phyloP scores from a whole-genome alignment of 2,329 filamentous ascomycete species.

The Neobulgaria alba region DNA sequence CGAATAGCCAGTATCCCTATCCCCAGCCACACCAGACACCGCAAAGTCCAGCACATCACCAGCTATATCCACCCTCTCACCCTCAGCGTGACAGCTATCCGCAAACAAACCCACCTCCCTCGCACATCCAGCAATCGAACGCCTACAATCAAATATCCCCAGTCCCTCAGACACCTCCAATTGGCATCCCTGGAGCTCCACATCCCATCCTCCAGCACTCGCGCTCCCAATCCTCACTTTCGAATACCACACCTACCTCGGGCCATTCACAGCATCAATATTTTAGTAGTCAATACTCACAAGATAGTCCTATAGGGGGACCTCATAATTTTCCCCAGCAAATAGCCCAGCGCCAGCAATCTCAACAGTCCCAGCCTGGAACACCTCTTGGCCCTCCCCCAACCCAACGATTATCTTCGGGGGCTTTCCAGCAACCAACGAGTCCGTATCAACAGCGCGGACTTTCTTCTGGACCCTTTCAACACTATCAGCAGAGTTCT shows the following conservation, averaged over 20 bases:
- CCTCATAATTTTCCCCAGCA: slow-evolving; percentile 19
- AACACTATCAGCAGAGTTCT: slow-evolving; percentile 26
- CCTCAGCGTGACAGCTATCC: slow-evolving; percentile 26
- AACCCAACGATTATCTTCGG: slow-evolving; percentile 37
- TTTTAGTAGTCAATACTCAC: slow-evolving; percentile 37
- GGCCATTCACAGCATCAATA: slow-evolving; percentile 50
- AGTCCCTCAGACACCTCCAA: slow-evolving; percentile 27
- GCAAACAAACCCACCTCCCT: slow-evolving; percentile 17
- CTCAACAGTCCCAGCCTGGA: slow-evolving; percentile 24
- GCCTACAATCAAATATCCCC: slow-evolving; percentile 24
- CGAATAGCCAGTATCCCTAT: slow-evolving; percentile 27
- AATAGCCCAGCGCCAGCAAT: slow-evolving; percentile 24
- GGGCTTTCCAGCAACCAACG: slow-evolving; percentile 41
- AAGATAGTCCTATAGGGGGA: slow-evolving; percentile 41
- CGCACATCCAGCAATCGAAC: slow-evolving; percentile 24
- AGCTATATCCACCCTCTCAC: slow-evolving; percentile 23
- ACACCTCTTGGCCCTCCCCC: slow-evolving; percentile 44
- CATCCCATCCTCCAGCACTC: slow-evolving; percentile 33
- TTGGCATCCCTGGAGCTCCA: slow-evolving; percentile 26
- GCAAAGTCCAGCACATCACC: slow-evolving; percentile 27
- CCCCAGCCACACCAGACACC: slow-evolving; percentile 24
- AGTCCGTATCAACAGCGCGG: slow-evolving; percentile 53
- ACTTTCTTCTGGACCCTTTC: slow-evolving; percentile 21
- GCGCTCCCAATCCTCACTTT: slow-evolving; percentile 50
- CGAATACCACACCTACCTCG: slow-evolving; percentile 52